phyloP scores from a whole-genome alignment of 208 protist genomes.

The Phytomonas sp. region DNA sequence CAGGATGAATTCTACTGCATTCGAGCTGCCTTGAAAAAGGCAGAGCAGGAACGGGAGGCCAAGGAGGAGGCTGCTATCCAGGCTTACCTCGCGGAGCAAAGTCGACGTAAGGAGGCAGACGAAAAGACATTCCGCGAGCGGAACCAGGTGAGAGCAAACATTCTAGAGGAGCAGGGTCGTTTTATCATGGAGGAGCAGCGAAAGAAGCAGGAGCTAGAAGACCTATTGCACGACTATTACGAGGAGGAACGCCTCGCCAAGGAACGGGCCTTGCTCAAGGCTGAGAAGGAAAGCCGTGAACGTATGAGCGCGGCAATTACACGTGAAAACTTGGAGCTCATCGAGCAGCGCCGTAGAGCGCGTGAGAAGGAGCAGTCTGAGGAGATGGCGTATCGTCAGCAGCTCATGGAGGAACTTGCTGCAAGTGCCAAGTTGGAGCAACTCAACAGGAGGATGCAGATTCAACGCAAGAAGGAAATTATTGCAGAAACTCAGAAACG shows the following conservation, averaged over 20 bases:
- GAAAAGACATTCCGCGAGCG: conserved; percentile 64
- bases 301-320: conserved; percentile 48
- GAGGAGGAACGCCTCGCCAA: conserved; percentile 78
- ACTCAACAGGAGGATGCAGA: conserved; percentile 55
- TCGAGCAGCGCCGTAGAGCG: conserved; percentile 42
- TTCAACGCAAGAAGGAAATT: conserved; percentile 71
- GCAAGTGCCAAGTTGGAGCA: conserved; percentile 77
- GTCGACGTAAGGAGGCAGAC: conserved; percentile 55
- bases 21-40: conserved; percentile 60
- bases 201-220: conserved; percentile 82
- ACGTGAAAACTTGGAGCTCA: conserved; percentile 69
- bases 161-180: conserved; percentile 75
- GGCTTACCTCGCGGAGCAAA: conserved; percentile 72
- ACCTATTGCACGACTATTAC: conserved; percentile 85
- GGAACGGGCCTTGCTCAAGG: conserved; percentile 48
- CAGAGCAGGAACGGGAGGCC: conserved; percentile 59
- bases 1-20: conserved; percentile 74
- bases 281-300: conserved; percentile 65
- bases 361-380: conserved; percentile 58
- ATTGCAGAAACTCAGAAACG: conserved; percentile 61
- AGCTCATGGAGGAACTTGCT: conserved; percentile 68
- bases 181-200: conserved; percentile 74
- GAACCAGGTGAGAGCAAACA: conserved; percentile 61
- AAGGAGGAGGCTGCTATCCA: conserved; percentile 76
- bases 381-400: conserved; percentile 72